A percentile compares a stretch with the other conserved stretches of the same genome.
Conservation (phyloP, 192 early-diverging fungal species). For the Paraglomus brasilianum region DNA sequence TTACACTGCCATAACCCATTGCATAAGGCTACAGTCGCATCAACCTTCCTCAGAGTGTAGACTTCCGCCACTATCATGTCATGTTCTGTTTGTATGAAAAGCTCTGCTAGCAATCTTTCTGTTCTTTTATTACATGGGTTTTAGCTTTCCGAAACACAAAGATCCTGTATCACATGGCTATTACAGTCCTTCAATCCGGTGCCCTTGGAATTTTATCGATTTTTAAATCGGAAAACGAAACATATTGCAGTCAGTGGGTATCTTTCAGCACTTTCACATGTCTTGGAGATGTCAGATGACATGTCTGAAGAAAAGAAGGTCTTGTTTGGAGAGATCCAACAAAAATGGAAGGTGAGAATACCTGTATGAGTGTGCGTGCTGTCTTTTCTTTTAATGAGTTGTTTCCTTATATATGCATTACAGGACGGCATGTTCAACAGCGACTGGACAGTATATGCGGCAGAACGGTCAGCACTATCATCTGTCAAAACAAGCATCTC, state of each 20-base stretch:
- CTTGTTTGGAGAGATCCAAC: not conserved
- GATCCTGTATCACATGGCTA: slow-evolving; percentile 8
- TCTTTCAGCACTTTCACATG: not conserved
- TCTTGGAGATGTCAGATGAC: not conserved
- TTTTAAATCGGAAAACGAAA: slow-evolving; percentile 19
- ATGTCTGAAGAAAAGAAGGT: not conserved
- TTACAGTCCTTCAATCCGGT: not conserved
- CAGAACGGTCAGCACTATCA: not conserved
- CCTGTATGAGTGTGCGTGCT: not conserved
- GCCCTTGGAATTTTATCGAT: slow-evolving; percentile 27
- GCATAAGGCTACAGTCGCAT: not conserved
- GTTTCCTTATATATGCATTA: not conserved
- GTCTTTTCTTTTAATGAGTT: not conserved
- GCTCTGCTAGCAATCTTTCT: too few relatives aligned
- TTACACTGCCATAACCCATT: not conserved
- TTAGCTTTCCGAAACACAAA: not conserved
- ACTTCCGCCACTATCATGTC: too few relatives aligned
- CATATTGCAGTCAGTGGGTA: not conserved
- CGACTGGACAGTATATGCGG: not conserved
- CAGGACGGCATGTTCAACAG: slow-evolving; percentile 11
- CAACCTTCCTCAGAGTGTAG: not conserved
- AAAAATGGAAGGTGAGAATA: slow-evolving; percentile 27
- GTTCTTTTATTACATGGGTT: too few relatives aligned
- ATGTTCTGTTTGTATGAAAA: too few relatives aligned
- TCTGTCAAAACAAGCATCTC: slow-evolving; percentile 10